Conservation (phyloP, 192 early-diverging fungal species). For the Coemansia sp. region DNA sequence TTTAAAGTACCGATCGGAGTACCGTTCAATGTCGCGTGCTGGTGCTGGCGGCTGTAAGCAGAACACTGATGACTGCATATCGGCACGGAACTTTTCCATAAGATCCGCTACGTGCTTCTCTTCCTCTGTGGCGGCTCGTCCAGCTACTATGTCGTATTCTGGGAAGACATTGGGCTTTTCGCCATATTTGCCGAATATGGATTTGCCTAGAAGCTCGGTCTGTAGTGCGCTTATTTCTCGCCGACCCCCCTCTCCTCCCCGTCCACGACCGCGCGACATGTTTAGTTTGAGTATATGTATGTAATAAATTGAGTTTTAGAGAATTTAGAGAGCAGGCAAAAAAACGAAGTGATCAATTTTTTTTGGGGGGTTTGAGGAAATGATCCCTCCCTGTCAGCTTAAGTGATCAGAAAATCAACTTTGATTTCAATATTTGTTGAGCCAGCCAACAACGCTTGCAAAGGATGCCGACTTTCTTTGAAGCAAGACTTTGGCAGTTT, state of each 20-base stretch:
- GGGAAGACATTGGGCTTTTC: constrained; percentile 22
- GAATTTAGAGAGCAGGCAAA: background rate
- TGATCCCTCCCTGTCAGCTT: background rate
- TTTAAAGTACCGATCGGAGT: constrained; percentile 47
- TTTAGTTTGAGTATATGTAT: constrained; percentile 5
- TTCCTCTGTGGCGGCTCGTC: constrained; percentile 25
- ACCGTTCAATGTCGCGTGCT: constrained; percentile 47
- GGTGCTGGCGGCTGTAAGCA: constrained; percentile 45
- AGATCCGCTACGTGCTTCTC: constrained; percentile 37
- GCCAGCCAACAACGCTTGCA: no score
- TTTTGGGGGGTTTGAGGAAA: background rate
- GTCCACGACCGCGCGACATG: constrained; percentile 47
- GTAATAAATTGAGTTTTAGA: background rate
- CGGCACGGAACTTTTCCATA: constrained; percentile 26
- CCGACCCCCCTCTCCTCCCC: constrained; percentile 41
- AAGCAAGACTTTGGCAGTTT: no score
- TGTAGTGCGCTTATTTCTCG: constrained; percentile 50
- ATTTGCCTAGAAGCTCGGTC: constrained; percentile 40
- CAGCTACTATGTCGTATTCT: constrained; percentile 27
- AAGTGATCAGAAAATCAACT: background rate
- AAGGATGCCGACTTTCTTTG: no score
- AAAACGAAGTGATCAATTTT: background rate
- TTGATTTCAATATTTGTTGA: no score
- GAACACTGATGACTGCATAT: constrained; percentile 35
- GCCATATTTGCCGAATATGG: constrained; percentile 21